A percentile compares a stretch with the other conserved stretches of the same genome.
These are phyloP conservation scores for Lepiota subincarnata DNA, from an alignment of 768 basidiomycete genomes.

Conservation along the genomic window DNA sequence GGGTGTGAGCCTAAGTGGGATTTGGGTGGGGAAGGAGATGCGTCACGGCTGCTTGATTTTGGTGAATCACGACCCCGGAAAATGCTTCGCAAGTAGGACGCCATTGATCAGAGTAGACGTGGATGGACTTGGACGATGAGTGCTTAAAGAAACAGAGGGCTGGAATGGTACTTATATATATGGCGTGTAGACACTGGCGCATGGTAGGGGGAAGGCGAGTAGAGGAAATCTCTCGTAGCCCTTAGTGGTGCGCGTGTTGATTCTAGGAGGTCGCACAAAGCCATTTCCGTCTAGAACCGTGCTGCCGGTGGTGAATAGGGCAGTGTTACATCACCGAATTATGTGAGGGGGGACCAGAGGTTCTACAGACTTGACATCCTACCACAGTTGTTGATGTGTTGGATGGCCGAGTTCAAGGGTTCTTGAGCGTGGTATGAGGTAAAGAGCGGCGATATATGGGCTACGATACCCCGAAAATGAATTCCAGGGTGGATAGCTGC, in stretches of 20 bases:
- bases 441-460: neutral
- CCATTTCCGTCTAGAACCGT: neutral
- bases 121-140: neutral
- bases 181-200: neutral
- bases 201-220: neutral
- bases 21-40: slow-evolving; percentile 19
- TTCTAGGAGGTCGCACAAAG: slow-evolving; percentile 1
- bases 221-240: slow-evolving; percentile 1
- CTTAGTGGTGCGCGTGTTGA: neutral
- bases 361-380: neutral
- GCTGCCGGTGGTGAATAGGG: neutral
- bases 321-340: neutral
- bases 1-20: slow-evolving; percentile 41
- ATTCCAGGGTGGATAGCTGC: neutral
- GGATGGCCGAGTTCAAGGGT: neutral
- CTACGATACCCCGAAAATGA: neutral
- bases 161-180: slow-evolving; percentile 3
- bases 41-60: slow-evolving; percentile 4
- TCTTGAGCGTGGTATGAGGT: slow-evolving; percentile 3
- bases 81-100: slow-evolving; percentile 10
- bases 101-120: neutral
- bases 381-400: neutral
- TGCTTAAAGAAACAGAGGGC: neutral
- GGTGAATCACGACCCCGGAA: slow-evolving; percentile 8
- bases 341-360: neutral